Evolutionary conservation across 2,329 filamentous ascomycete species (phyloP), one percentile per base, ranked within the genome.

Genomic region (Paraphaeosphaeria minitans): DNA sequence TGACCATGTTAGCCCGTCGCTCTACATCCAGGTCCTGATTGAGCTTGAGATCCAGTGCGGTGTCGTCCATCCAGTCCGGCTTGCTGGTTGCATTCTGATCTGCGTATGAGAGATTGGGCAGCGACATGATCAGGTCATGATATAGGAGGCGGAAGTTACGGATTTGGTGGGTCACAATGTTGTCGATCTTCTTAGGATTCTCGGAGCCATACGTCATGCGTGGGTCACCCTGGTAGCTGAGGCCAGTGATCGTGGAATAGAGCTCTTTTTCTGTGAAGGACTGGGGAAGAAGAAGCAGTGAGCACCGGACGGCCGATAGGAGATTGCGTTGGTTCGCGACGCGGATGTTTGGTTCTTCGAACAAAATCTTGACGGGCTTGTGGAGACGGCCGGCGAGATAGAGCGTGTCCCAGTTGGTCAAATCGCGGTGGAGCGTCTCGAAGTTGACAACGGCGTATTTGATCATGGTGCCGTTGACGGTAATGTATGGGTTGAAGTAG

Each of bases 361-460:
- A 89, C 19, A 99, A 85, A 66, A 99, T 98, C 81, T 99, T 98
- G 77, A 97, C 95, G 1, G 95, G 95, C 76, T 99, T 99, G 64
- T 99, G 95, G 53, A 99, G 84, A 35, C 95, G 90, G 4, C 95
- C 95, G 6, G 96, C 95, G n/a, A 99, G 85, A 77, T 99, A 99
- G 27, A 99, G 82, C 0, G 92, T 97, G 62, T 97, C 89, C 95
- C 95, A 99, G 58, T 93, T 87, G 31, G 87, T 90, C 24, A 99
- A 84, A 74, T 99, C 95, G 43, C 84, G 85, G 69, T 92, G 93
- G 16, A 99, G 82, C 2, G 93, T 97, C 72, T 96, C 89, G 65
- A 98, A 85, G 70, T 96, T 97, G 45, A 97, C 96, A 22, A 99
- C 95, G 21, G 94, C 95, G 70, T 99, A 99, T 79, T 99, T 99